phyloP scores from a whole-genome alignment of 2,329 filamentous ascomycete species.

The Zalaria obscura region DNA sequence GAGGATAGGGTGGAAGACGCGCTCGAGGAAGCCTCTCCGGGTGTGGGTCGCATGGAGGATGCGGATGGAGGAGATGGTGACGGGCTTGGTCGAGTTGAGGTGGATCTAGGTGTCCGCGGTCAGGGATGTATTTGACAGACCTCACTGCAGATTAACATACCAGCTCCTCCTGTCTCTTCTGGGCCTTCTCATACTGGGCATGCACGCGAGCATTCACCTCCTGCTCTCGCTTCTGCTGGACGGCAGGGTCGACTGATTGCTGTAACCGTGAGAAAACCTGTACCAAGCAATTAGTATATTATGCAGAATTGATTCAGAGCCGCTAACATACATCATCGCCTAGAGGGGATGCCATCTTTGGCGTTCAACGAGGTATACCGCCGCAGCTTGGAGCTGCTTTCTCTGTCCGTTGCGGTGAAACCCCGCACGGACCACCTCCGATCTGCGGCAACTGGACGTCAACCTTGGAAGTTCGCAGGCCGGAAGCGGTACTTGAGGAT shows the following conservation, averaged over 20 bases:
- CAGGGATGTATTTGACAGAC: constrained; percentile 2
- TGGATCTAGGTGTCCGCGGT: constrained; percentile 42
- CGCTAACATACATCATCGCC: constrained; percentile 2
- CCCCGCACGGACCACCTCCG: too few species aligned
- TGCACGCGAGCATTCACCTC: constrained; percentile 45
- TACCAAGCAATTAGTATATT: background rate
- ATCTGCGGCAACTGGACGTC: too few species aligned
- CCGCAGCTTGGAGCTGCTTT: too few species aligned
- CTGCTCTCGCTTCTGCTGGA: constrained; percentile 44
- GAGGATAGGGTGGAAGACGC: constrained; percentile 65
- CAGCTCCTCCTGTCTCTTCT: constrained; percentile 50
- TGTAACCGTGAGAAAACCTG: constrained; percentile 48
- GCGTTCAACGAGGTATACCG: background rate
- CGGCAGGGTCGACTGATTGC: constrained; percentile 43
- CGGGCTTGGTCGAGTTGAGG: constrained; percentile 73
- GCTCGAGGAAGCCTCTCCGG: constrained; percentile 69
- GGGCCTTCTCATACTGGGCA: constrained; percentile 46
- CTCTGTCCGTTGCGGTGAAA: too few species aligned
- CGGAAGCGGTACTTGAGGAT: too few species aligned
- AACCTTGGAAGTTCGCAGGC: too few species aligned
- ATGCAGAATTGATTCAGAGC: background rate
- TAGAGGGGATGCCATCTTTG: constrained; percentile 2
- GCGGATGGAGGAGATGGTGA: constrained; percentile 73
- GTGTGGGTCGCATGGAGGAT: constrained; percentile 74
- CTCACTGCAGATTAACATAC: constrained; percentile 27